phyloP scores from a whole-genome alignment of 768 basidiomycete genomes.

The Imleria badia region DNA sequence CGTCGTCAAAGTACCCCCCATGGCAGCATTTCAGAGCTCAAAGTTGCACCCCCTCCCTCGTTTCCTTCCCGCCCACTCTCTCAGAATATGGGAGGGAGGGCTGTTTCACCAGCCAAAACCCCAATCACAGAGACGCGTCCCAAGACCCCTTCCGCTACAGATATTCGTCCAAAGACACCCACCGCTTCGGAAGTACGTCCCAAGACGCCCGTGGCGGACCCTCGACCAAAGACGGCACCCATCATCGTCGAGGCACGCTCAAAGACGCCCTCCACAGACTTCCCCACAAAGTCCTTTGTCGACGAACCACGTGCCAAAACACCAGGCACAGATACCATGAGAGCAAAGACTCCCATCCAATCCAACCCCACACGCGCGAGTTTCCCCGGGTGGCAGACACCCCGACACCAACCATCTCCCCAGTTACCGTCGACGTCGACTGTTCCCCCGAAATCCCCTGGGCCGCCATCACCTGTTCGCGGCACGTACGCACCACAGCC shows the following conservation, averaged over 20 bases:
- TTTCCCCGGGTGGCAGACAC: constrained; percentile 25
- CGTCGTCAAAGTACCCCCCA: constrained; percentile 52
- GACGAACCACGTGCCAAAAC: constrained; percentile 25
- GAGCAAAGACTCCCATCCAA: constrained; percentile 20
- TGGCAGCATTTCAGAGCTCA: constrained; percentile 18
- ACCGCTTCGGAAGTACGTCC: constrained; percentile 16
- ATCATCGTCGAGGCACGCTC: constrained; percentile 13
- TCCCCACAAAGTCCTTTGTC: constrained; percentile 9
- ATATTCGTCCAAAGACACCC: constrained; percentile 23
- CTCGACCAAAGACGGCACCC: constrained; percentile 10
- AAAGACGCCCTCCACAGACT: constrained; percentile 19
- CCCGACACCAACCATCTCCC: constrained; percentile 30
- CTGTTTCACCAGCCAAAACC: constrained; percentile 12
- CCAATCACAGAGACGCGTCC: constrained; percentile 18
- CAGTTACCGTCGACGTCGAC: constrained; percentile 34
- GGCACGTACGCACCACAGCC: constrained; percentile 42
- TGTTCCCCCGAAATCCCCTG: constrained; percentile 11
- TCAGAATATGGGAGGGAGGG: constrained; percentile 20
- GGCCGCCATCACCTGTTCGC: constrained; percentile 40
- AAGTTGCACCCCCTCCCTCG: constrained; percentile 11
- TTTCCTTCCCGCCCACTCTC: constrained; percentile 15
- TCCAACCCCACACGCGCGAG: constrained; percentile 15
- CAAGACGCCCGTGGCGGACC: constrained; percentile 22
- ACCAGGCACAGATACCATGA: constrained; percentile 14
- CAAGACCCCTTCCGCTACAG: constrained; percentile 18